A percentile compares a stretch with the other conserved stretches of the same genome.
Conservation (phyloP, 2,329 filamentous ascomycete genomes). For the Alternaria arborescens region DNA sequence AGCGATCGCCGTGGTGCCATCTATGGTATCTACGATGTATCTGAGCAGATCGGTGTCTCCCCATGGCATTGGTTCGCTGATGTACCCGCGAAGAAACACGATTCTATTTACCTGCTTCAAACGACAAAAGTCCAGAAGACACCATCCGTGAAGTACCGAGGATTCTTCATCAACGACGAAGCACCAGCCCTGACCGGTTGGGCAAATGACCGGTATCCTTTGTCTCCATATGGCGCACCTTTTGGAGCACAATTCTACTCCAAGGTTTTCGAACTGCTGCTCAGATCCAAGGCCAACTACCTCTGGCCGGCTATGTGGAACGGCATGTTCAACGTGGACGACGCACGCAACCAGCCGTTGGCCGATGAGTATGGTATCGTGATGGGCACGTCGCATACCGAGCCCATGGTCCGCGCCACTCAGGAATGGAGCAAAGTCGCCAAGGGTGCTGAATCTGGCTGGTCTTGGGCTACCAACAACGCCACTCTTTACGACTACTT, state of each 20-base stretch:
- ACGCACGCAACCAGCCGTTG: constrained; percentile 71
- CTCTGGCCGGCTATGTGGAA: constrained; percentile 78
- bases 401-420: constrained; percentile 72
- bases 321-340: constrained; percentile 76
- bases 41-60: constrained; percentile 76
- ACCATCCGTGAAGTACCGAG: constrained; percentile 72
- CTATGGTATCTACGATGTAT: constrained; percentile 75
- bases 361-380: constrained; percentile 79
- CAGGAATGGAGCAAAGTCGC: constrained; percentile 59
- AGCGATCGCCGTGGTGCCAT: constrained; percentile 74
- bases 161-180: constrained; percentile 76
- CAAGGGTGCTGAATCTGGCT: constrained; percentile 61
- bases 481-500: constrained; percentile 74
- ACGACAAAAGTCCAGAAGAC: constrained; percentile 65
- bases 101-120: constrained; percentile 64
- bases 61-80: constrained; percentile 77
- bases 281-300: constrained; percentile 76
- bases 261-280: constrained; percentile 74
- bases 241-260: constrained; percentile 71
- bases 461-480: constrained; percentile 76
- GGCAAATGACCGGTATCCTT: constrained; percentile 65
- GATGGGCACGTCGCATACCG: constrained; percentile 76
- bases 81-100: constrained; percentile 61
- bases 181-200: constrained; percentile 73
- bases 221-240: constrained; percentile 54